A percentile compares a stretch with the other conserved stretches of the same genome.
phyloP scores from a whole-genome alignment of 2,329 filamentous ascomycete genomes.

The Aspergillus neoniger region DNA sequence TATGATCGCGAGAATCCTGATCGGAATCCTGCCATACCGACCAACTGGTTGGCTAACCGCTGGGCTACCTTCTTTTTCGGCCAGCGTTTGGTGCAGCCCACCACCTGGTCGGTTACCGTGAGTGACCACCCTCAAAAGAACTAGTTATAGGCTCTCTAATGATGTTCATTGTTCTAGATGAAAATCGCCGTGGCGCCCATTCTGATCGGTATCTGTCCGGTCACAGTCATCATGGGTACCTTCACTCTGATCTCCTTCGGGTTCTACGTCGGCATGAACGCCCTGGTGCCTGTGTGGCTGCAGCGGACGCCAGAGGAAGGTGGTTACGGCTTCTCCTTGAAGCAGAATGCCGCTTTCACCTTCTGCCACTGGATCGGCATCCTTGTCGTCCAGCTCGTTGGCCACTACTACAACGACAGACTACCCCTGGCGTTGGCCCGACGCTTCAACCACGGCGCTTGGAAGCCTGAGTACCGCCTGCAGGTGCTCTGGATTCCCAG shows the following conservation, averaged over 20 bases:
- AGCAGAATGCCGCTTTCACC: slow-evolving; percentile 43
- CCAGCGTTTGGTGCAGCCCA: slow-evolving; percentile 22
- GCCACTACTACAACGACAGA: slow-evolving; percentile 23
- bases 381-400: slow-evolving; percentile 25
- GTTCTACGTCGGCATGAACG: slow-evolving; percentile 36
- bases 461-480: slow-evolving; percentile 46
- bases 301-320: slow-evolving; percentile 39
- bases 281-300: slow-evolving; percentile 40
- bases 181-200: slow-evolving; percentile 27
- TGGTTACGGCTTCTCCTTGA: slow-evolving; percentile 47
- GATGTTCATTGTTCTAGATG: background rate
- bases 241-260: slow-evolving; percentile 43
- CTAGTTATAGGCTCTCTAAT: no score
- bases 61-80: slow-evolving; percentile 33
- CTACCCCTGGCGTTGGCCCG: slow-evolving; percentile 21
- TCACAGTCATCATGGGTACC: slow-evolving; percentile 41
- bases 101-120: slow-evolving; percentile 6
- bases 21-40: slow-evolving; percentile 20
- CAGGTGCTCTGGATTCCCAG: slow-evolving; percentile 30
- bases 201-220: slow-evolving; percentile 36
- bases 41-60: slow-evolving; percentile 24
- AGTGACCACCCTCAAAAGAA: slow-evolving; percentile 7
- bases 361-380: slow-evolving; percentile 48
- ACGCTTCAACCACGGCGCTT: slow-evolving; percentile 28
- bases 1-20: slow-evolving; percentile 31